Base-by-base conservation (phyloP, 1,284 basidiomycete genomes). In the Cutaneotrichosporon curvatum region DNA sequence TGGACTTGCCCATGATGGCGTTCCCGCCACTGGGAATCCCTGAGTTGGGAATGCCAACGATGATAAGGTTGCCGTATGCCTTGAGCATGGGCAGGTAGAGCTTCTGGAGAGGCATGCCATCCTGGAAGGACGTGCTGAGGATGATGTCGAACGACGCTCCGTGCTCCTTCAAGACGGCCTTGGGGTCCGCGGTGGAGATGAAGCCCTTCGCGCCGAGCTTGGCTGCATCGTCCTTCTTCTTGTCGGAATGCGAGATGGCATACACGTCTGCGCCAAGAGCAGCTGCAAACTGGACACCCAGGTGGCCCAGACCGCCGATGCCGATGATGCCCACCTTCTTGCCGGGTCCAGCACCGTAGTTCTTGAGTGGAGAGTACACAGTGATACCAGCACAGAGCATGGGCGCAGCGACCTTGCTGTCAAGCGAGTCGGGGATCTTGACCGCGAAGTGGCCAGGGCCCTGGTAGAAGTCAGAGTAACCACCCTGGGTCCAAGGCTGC, bases 321-420 rank as follows among this genome's bases (percentile, higher is more conserved):
- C 83, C 82, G 50, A 82, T 71, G 41, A 85, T 72, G 37, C 80
- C 83, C 45, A 85, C 81, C 51, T 76, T 78, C 73, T 80, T 82
- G 18, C 81, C 82, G 2, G 80, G 77, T 0, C 81, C 81, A 16
- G 76, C 75, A 22, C 81, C 79, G 65, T 82, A 78, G 40, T 78
- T 72, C 45, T 77, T 73, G 14, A 85, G 70, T 4, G 83, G 82
- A 2, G 79, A 79, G 71, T 74, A 84, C 32, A 81, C 77, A 2
- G 83, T 84, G n/a, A 84, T 64, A 35, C 83, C 83, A 8, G 75
- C 82, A 58, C 82, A 84, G 35, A 67, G 56, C 60, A 71, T 63
- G 21, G 74, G 73, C 23, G 74, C 74, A 4, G 76, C 81, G 47
- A 79, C 64, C 48, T 78, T 76, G 8, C 77, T 74, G 37, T 75